A percentile compares a stretch with the other conserved stretches of the same genome.
These are phyloP conservation scores for Fusarium kyushuense DNA, from an alignment of 2,329 filamentous ascomycete species.

Conservation along the genomic window DNA sequence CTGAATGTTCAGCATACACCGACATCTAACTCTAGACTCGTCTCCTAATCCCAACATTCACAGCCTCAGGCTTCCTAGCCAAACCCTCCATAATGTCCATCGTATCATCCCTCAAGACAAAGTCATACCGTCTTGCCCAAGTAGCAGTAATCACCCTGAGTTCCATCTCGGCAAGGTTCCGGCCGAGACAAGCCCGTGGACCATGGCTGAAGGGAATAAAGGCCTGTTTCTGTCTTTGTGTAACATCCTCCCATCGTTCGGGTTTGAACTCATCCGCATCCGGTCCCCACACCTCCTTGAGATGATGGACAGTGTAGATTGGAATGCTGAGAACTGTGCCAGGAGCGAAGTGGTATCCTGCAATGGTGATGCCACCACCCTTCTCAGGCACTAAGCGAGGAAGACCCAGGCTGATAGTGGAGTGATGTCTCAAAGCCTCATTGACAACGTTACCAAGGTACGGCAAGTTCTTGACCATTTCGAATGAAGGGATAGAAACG, in stretches of 20 bases:
- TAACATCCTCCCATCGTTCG: slow-evolving; percentile 7
- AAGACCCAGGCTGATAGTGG: background rate
- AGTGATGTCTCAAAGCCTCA: slow-evolving; percentile 3
- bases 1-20: no score
- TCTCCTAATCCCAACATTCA: background rate
- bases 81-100: slow-evolving; percentile 1
- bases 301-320: slow-evolving; percentile 1
- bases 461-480: background rate
- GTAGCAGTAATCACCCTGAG: background rate
- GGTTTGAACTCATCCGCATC: slow-evolving; percentile 3
- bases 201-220: slow-evolving; percentile 10
- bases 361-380: background rate
- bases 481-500: background rate
- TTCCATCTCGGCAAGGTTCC: background rate
- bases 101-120: background rate
- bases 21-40: background rate
- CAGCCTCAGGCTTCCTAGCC: slow-evolving; percentile 4
- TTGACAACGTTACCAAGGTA: slow-evolving; percentile 11
- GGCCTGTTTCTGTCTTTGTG: background rate
- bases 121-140: background rate
- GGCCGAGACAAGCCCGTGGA: background rate
- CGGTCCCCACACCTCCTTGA: background rate
- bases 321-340: slow-evolving; percentile 2
- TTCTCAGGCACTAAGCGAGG: background rate
- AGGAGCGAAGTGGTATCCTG: slow-evolving; percentile 1